Base-by-base conservation (phyloP, 139 green algal genomes). In the Spirogloea muscicola region DNA sequence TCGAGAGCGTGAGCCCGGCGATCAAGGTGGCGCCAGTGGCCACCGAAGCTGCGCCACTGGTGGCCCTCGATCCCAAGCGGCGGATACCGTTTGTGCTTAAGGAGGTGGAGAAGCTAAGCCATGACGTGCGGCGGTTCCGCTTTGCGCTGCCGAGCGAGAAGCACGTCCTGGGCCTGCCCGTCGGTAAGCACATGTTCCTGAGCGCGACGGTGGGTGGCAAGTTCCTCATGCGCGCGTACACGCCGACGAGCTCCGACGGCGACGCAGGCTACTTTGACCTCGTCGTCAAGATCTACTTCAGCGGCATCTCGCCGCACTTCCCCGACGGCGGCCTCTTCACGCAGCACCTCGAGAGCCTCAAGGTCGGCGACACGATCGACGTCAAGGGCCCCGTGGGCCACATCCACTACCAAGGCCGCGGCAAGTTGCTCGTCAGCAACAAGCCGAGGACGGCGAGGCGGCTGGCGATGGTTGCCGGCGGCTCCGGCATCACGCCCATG, bases 211-310 rank as follows among this genome's bases (percentile, higher is more conserved):
- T 93, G 16, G 84, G 88, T 7, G 92, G 89, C 31, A 91, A 98
- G 88, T 86, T 85, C 13, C 89, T 98, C 25, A 91, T 94, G 89
- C 86, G 94, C 1, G 91, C 94, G 2, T 99, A 99, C 91, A 97
- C 94, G 18, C 94, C 94, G 37, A 93, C 88, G 49, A 72, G 34
- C 42, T 71, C 39, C 3, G 68, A 77, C 38, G 86, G 96, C 41
- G 49, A 40, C n/a, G 43, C 90, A 2, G 94, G 94, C 0, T 87
- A 93, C 72, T 92, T 99, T 58, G 94, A 98, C 78, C 87, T 99
- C 60, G 88, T 99, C 3, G 86, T 99, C 72, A 98, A 97, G 89
- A 31, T 80, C 36, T 88, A 88, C 80, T 86, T 82, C 33, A 73
- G 58, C 43, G 88, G 90, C 73, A 84, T 91, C 75, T 88, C 97